phyloP scores from a whole-genome alignment of 2,329 filamentous ascomycete species.

The Colletotrichum graminicola region DNA sequence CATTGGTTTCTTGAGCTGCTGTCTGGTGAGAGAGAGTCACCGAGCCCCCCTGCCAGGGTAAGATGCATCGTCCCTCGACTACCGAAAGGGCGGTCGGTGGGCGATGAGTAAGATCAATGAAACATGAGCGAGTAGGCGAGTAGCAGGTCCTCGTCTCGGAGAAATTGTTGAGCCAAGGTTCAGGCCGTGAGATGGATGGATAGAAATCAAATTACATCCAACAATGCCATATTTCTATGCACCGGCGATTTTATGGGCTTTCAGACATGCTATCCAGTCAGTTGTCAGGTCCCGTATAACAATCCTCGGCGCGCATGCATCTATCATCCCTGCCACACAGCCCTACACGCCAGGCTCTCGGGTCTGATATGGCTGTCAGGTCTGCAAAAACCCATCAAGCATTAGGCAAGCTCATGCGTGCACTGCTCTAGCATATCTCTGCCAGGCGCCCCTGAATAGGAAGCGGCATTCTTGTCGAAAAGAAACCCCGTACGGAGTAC shows the following conservation, averaged over 20 bases:
- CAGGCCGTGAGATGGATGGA: neutral
- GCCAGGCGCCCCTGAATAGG: no score
- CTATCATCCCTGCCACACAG: slow-evolving; percentile 19
- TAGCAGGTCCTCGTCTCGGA: neutral
- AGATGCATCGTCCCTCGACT: no score
- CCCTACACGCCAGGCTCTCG: neutral
- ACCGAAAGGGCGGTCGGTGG: neutral
- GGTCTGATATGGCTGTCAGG: no score
- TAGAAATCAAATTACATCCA: no score
- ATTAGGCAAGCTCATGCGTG: neutral
- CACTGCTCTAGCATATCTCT: neutral
- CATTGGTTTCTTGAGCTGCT: neutral
- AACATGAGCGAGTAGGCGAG: neutral
- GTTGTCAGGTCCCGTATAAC: neutral
- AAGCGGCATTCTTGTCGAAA: no score
- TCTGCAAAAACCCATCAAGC: no score
- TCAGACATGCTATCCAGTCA: no score
- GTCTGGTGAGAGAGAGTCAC: no score
- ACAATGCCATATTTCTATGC: no score
- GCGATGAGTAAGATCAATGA: slow-evolving; percentile 4
- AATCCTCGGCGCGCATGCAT: neutral
- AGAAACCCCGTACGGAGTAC: no score
- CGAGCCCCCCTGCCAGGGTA: no score
- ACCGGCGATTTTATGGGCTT: neutral
- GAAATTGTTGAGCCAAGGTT: neutral